phyloP scores from a whole-genome alignment of 164 flowering plant species.

The Piper longum region DNA sequence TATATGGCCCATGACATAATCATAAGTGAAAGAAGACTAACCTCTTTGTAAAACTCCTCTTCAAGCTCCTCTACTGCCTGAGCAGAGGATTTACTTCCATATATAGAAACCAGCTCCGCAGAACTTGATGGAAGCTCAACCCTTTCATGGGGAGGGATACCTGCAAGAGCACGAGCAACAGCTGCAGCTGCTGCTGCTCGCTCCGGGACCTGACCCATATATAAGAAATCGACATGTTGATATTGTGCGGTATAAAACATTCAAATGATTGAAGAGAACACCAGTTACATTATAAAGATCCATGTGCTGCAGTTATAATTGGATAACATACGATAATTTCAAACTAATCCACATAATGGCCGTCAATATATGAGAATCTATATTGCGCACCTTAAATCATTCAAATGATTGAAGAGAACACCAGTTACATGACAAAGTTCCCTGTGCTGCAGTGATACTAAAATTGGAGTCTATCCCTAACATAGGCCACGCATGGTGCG shows the following conservation, averaged over 20 bases:
- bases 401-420: background rate
- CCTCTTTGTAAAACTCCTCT: conserved; percentile 91
- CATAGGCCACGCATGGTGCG: too few relatives aligned
- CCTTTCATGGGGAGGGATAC: conserved; percentile 80
- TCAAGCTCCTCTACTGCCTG: conserved; percentile 65
- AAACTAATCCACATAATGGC: background rate
- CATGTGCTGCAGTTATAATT: background rate
- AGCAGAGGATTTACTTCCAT: conserved; percentile 52
- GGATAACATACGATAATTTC: background rate
- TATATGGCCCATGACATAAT: background rate
- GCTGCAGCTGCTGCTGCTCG: conserved; percentile 96
- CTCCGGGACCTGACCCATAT: conserved; percentile 60
- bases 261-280: background rate
- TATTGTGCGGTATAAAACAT: background rate
- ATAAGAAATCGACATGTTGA: background rate
- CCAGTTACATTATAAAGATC: background rate
- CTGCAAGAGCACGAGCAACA: conserved; percentile 86
- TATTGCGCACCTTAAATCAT: background rate
- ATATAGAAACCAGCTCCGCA: conserved; percentile 68
- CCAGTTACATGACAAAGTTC: too few relatives aligned
- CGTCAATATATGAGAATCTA: background rate
- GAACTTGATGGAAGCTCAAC: conserved; percentile 60
- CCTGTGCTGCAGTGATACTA: too few relatives aligned
- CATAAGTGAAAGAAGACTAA: conserved; percentile 8
- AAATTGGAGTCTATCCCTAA: too few relatives aligned